Base-by-base conservation (phyloP, 495 filamentous ascomycete species). In the Recurvomyces mirabilis region DNA sequence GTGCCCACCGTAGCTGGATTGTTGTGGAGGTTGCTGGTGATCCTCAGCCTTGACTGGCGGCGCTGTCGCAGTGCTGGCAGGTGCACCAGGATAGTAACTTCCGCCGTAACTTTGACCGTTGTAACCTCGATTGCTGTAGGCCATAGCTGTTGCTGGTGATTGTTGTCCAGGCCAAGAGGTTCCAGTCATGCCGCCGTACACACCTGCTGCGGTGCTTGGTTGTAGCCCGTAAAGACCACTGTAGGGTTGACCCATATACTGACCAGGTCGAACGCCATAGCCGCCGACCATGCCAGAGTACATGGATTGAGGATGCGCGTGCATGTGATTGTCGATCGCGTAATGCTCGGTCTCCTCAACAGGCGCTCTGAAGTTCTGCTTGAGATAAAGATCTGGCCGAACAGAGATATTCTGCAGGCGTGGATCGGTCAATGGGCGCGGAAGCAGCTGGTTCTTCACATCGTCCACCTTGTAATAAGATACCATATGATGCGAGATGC, bases 401-500 rank as follows among this genome's bases (percentile, higher is more conserved):
- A 77, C 73, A 2, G 62, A 65, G 21, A 84, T 63, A 49, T 70
- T 68, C 33, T 69, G 68, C 47, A 79, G 59, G 10, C 62, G 44
- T 10, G 69, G 67, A 49, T 74, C 73, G 56, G 78, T 68, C 13
- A 70, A 67, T 0, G 83, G 82, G 2, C 75, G 73, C 33, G 62
- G 69, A n/a, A 93, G 65, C 17, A 52, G 62, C 12, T 71, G 65
- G 45, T 68, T 70, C 51, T 80, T 69, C 31, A 87, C 79, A 55
- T 93, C 86, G 2, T 80, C 74, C 19, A 87, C 68, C 28, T 67
- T 82, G 66, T 94, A 95, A 59, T 94, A 95, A 0, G 82, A 89
- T 30, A 93, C 84, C 38, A 95, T 64, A 52, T 93, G 85, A 58
- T 89, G 87, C 3, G 72, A 74, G 4, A 83, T 65, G 6, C 77